These are phyloP conservation scores for Nematodospora anomalae DNA, from an alignment of 1,139 yeast genomes.

Conservation along the genomic window DNA sequence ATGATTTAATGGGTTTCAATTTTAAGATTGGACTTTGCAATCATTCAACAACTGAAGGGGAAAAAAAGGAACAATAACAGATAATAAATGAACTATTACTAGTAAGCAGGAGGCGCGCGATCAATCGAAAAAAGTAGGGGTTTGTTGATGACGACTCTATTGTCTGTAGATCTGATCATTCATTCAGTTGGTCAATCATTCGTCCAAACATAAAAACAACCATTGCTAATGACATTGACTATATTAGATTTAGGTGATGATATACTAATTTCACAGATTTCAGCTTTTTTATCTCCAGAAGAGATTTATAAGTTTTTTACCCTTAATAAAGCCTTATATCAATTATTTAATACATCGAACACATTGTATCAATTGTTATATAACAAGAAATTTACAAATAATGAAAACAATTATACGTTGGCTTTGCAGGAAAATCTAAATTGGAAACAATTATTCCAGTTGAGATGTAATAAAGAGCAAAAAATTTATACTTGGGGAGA, in stretches of 20 bases:
- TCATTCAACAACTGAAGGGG: no score
- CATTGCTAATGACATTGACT: constrained; percentile 8
- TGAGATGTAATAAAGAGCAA: constrained; percentile 41
- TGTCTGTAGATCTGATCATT: no score
- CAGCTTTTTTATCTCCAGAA: constrained; percentile 37
- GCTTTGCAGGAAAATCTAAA: constrained; percentile 43
- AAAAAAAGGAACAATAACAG: no score
- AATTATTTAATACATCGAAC: constrained; percentile 29
- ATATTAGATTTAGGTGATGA: constrained; percentile 41
- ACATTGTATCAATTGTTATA: constrained; percentile 49
- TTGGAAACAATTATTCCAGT: constrained; percentile 53
- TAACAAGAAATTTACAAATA: constrained; percentile 42
- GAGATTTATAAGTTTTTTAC: constrained; percentile 51
- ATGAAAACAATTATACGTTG: constrained; percentile 27
- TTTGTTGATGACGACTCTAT: no score
- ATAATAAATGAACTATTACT: no score
- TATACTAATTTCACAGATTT: constrained; percentile 40
- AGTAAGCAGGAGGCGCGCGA: no score
- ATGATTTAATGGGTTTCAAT: no score
- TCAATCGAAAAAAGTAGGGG: no score
- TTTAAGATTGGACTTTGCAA: no score
- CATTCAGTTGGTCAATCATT: no score
- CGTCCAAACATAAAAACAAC: no score
- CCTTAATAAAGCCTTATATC: constrained; percentile 31
- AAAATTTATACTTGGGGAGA: constrained; percentile 67